Base-by-base conservation (phyloP, 768 basidiomycete genomes). In the Lentinula detonsa region DNA sequence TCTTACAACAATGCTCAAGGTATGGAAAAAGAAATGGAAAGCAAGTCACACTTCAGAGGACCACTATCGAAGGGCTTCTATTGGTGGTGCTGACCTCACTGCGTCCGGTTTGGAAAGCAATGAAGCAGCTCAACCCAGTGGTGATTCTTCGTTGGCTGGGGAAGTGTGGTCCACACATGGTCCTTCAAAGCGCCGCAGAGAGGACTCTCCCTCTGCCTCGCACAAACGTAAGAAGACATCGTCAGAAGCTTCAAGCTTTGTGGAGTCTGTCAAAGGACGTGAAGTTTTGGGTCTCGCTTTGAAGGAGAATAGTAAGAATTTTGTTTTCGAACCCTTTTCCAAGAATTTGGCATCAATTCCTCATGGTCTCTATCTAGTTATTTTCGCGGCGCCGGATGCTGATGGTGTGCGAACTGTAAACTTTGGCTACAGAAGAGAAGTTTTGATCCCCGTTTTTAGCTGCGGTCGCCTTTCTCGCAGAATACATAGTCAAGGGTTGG, bases 1-100 rank as follows among this genome's bases (percentile, higher is more conserved):
- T n/a, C 7, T 16, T 15, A 7, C 71, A 39, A 40, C 18, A 49
- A 85, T 84, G 83, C 69, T 83, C 63, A 81, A 78, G 51, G 69
- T 80, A 51, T 81, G 81, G 77, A 81, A 80, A 64, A 70, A 79
- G 61, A 76, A 78, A 57, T 82, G 80, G 78, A 76, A 73, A 66
- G 73, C 75, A 48, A 71, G 28, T n/a, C 72, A 65, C 40, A 37
- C 34, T 28, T 49, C 46, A 42, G 35, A 68, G 54, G 61, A 64
- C 53, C 62, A 57, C 45, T 62, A 63, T 63, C 67, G 45, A n/a
- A 28, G 45, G 42, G 16, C 50, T 31, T 31, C 39, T 61, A 60
- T 57, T 33, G 35, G 61, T 40, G 31, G 49, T 57, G 31, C 43
- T 55, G 49, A 52, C 37, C n/a, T 50, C 49, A n/a, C n/a, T 60